A percentile compares a stretch with the other conserved stretches of the same genome.
These are phyloP conservation scores for Eucalyptus pauciflora DNA, from an alignment of 345 rosid species.

Conservation along the genomic window DNA sequence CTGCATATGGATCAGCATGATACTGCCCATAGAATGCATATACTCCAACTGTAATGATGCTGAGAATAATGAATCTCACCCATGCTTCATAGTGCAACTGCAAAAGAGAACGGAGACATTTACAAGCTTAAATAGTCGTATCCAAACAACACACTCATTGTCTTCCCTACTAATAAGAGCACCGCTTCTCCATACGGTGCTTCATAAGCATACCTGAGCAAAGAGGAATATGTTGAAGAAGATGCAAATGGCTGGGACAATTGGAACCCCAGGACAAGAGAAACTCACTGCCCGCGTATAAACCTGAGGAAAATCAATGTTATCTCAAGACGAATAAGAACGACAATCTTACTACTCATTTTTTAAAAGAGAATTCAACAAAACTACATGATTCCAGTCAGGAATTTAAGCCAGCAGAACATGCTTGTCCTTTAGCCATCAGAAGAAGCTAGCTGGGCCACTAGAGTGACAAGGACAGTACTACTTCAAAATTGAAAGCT, in stretches of 20 bases:
- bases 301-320: conserved; percentile 26
- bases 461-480: background rate
- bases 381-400: background rate
- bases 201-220: conserved; percentile 59
- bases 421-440: background rate
- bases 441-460: background rate
- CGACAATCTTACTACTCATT: background rate
- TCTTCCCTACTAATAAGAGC: background rate
- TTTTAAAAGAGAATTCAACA: background rate
- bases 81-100: conserved; percentile 95
- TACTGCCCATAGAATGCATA: conserved; percentile 84
- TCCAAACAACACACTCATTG: background rate
- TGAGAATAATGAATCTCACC: conserved; percentile 70
- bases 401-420: background rate
- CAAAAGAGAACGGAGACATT: background rate
- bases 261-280: conserved; percentile 84
- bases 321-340: background rate
- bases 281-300: conserved; percentile 56
- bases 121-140: background rate
- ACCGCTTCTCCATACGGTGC: background rate
- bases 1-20: conserved; percentile 57
- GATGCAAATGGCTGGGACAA: conserved; percentile 68
- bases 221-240: conserved; percentile 89
- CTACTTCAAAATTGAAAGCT: background rate
- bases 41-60: conserved; percentile 40